Evolutionary conservation across 202 grass and related monocot genomes (phyloP), one percentile per base, ranked within the genome.

Genomic region (Cymbopogon flexuosus): DNA sequence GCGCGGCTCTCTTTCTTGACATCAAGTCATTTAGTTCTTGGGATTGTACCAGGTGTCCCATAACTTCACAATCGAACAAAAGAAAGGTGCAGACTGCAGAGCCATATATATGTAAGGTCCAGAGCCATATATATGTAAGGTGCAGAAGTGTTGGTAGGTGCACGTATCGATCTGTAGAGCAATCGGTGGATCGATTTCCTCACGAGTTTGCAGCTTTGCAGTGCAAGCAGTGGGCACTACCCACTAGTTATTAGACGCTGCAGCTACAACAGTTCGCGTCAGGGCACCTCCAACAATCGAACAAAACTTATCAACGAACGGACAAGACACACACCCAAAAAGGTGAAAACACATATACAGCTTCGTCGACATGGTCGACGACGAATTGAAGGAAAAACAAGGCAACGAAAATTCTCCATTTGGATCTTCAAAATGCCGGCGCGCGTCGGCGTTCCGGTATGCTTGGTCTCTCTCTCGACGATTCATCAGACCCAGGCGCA

Each of bases 1-100:
- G 68, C 1, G 68, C 40, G 19, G 76, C 72, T 2, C 15, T 76
- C 15, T 88, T 88, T 66, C 40, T 87, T 0, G 79, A 76, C 34
- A 35, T 31, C 30, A 35, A 5, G 34, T 0, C 4, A 5, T 4
- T n/a, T n/a, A n/a, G n/a, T n/a, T n/a, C n/a, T n/a, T n/a, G n/a
- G n/a, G n/a, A n/a, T n/a, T n/a, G n/a, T n/a, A n/a, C n/a, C n/a
- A n/a, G n/a, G n/a, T n/a, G n/a, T n/a, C n/a, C n/a, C n/a, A n/a
- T n/a, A n/a, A n/a, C n/a, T n/a, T n/a, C n/a, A n/a, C n/a, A n/a
- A n/a, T n/a, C n/a, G n/a, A n/a, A n/a, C n/a, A n/a, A n/a, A n/a
- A n/a, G n/a, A n/a, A n/a, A n/a, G n/a, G n/a, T n/a, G n/a, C n/a
- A n/a, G n/a, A n/a, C n/a, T n/a, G n/a, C n/a, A n/a, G n/a, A n/a